Conservation (phyloP, 1,139 yeast genomes). For the Debaryomyces coudertii region DNA sequence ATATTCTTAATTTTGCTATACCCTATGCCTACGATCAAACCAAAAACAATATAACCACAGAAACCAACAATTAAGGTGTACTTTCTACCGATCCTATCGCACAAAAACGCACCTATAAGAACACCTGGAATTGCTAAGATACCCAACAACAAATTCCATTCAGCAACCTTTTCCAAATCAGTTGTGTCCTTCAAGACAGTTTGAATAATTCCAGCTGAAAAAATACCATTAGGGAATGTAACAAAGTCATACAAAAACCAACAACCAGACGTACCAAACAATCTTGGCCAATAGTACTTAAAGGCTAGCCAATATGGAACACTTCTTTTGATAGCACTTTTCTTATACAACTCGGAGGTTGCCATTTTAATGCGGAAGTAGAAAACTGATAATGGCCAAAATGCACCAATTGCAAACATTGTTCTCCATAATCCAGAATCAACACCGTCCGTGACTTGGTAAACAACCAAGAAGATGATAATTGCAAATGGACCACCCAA, state of each 20-base stretch:
- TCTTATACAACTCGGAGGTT: constrained; percentile 57
- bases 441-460: constrained; percentile 55
- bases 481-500: constrained; percentile 82
- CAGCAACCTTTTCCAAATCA: constrained; percentile 45
- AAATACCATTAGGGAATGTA: constrained; percentile 55
- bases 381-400: constrained; percentile 75
- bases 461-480: constrained; percentile 65
- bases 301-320: constrained; percentile 53
- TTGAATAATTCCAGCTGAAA: constrained; percentile 49
- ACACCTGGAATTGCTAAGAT: constrained; percentile 52
- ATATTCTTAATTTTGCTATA: constrained; percentile 44
- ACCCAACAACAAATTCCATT: constrained; percentile 52
- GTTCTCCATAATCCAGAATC: constrained; percentile 70
- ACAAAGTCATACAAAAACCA: constrained; percentile 60
- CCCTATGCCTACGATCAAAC: constrained; percentile 51
- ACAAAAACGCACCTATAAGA: constrained; percentile 44
- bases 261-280: constrained; percentile 47
- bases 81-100: constrained; percentile 49
- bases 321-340: constrained; percentile 45
- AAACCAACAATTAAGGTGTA: constrained; percentile 51
- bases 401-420: constrained; percentile 71
- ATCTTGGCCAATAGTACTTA: constrained; percentile 50
- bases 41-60: constrained; percentile 49
- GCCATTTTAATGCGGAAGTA: constrained; percentile 73
- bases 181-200: constrained; percentile 33